Percentiles rank a stretch among this genome's conserved stretches.
These are phyloP conservation scores for Candida glucosophila DNA, from an alignment of 1,139 yeast species.

Conservation along the genomic window DNA sequence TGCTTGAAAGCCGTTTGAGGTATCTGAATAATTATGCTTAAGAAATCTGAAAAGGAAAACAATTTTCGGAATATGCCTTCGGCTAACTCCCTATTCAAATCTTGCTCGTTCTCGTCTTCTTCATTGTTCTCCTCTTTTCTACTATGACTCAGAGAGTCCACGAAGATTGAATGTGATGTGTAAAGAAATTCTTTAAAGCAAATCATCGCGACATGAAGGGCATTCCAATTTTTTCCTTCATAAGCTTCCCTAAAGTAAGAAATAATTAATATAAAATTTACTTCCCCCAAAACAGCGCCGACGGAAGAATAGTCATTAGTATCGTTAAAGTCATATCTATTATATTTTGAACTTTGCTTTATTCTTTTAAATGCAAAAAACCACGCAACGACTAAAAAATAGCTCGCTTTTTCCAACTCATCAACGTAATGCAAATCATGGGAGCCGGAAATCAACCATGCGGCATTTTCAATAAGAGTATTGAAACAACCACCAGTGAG, in stretches of 20 bases:
- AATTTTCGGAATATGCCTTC: conserved; percentile 40
- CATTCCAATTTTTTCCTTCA: conserved; percentile 43
- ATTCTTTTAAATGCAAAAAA: conserved; percentile 39
- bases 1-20: conserved; percentile 63
- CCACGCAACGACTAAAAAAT: conserved; percentile 65
- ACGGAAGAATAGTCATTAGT: conserved; percentile 49
- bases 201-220: conserved; percentile 63
- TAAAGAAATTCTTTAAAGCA: conserved; percentile 59
- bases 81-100: conserved; percentile 38
- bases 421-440: conserved; percentile 29
- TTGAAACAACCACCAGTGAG: conserved; percentile 75
- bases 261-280: conserved; percentile 53
- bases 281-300: conserved; percentile 59
- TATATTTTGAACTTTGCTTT: conserved; percentile 3
- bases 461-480: conserved; percentile 45
- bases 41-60: conserved; percentile 59
- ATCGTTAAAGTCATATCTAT: conserved; percentile 10
- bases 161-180: conserved; percentile 44
- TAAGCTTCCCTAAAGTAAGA: conserved; percentile 47
- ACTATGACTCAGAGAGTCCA: conserved; percentile 23
- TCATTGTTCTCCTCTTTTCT: conserved; percentile 10
- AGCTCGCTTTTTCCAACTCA: conserved; percentile 35
- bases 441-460: conserved; percentile 36
- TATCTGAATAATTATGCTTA: conserved; percentile 48
- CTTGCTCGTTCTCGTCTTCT: conserved; percentile 20